Percentiles rank a stretch among this genome's conserved stretches.
Evolutionary conservation across 2,329 filamentous ascomycete species (phyloP).

Genomic region (Drechslerella coelobrocha): DNA sequence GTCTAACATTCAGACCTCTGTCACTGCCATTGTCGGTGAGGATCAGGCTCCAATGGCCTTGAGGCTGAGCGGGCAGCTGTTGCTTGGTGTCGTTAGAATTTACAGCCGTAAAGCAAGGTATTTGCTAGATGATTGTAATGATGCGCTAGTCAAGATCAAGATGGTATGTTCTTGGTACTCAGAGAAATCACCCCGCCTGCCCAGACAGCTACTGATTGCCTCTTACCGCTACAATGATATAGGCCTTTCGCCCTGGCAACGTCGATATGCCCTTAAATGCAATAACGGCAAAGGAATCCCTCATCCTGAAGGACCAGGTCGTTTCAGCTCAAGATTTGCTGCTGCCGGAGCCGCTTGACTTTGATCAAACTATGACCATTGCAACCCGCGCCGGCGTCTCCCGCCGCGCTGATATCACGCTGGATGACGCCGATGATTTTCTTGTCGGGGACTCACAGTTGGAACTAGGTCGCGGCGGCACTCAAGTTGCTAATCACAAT

Average conservation of each 20-base stretch:
- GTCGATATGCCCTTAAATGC: constrained; percentile 90
- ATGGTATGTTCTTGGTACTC: constrained; percentile 74
- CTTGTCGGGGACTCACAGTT: constrained; percentile 38
- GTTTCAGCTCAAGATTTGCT: constrained; percentile 93
- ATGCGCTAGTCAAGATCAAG: constrained; percentile 96
- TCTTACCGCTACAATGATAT: constrained; percentile 56
- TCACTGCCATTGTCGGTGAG: constrained; percentile 91
- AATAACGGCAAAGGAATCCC: constrained; percentile 80
- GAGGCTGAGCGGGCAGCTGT: constrained; percentile 87
- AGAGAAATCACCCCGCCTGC: too few relatives aligned
- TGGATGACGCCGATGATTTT: constrained; percentile 64
- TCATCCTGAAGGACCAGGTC: constrained; percentile 86
- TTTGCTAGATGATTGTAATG: constrained; percentile 94
- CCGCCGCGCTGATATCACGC: constrained; percentile 70
- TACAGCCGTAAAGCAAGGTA: constrained; percentile 98
- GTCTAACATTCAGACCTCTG: constrained; percentile 91
- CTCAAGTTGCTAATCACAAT: constrained; percentile 42
- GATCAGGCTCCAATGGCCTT: constrained; percentile 93
- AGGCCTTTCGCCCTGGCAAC: constrained; percentile 96
- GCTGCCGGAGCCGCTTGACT: constrained; percentile 77
- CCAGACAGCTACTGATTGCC: too few relatives aligned
- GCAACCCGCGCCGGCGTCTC: constrained; percentile 57
- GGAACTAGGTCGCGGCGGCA: constrained; percentile 44
- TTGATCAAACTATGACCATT: constrained; percentile 62
- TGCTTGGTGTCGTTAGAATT: constrained; percentile 94